These are phyloP conservation scores for Dioszegia aurantiaca DNA, from an alignment of 768 basidiomycete species.

Conservation along the genomic window DNA sequence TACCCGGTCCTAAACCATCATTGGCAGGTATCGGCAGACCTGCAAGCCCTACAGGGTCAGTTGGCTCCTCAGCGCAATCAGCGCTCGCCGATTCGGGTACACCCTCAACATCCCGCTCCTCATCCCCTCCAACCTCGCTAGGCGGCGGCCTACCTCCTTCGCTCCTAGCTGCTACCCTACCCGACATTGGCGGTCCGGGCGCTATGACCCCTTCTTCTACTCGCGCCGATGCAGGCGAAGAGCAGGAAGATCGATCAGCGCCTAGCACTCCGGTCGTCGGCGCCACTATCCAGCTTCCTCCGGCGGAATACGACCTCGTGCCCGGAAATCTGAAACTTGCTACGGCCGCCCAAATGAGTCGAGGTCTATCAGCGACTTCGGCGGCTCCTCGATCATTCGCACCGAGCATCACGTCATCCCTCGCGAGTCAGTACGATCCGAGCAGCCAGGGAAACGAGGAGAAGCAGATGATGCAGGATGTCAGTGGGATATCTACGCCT, in stretches of 20 bases:
- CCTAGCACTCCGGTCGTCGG: conserved; percentile 35
- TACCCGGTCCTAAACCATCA: background rate
- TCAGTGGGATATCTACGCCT: conserved; percentile 41
- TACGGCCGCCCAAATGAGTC: conserved; percentile 13
- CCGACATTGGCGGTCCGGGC: conserved; percentile 33
- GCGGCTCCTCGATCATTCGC: conserved; percentile 3
- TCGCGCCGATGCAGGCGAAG: conserved; percentile 39
- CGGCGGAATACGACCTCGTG: conserved; percentile 32
- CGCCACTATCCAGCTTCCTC: conserved; percentile 18
- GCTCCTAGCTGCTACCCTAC: conserved; percentile 36
- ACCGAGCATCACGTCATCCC: conserved; percentile 17
- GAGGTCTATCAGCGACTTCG: conserved; percentile 7
- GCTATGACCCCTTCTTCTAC: conserved; percentile 43
- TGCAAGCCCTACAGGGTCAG: conserved; percentile 35
- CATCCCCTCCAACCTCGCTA: conserved; percentile 37
- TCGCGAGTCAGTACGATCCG: conserved; percentile 24
- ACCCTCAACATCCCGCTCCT: conserved; percentile 32
- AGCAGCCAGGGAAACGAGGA: conserved; percentile 26
- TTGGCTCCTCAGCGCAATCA: conserved; percentile 27
- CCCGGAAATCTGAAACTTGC: conserved; percentile 32
- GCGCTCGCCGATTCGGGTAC: conserved; percentile 21
- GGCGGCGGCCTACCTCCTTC: conserved; percentile 17
- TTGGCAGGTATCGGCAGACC: conserved; percentile 18
- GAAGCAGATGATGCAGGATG: conserved; percentile 38
- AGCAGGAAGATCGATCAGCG: conserved; percentile 25